Base-by-base conservation (phyloP, 2,329 filamentous ascomycete genomes). In the Monilinia vaccinii-corymbosi region DNA sequence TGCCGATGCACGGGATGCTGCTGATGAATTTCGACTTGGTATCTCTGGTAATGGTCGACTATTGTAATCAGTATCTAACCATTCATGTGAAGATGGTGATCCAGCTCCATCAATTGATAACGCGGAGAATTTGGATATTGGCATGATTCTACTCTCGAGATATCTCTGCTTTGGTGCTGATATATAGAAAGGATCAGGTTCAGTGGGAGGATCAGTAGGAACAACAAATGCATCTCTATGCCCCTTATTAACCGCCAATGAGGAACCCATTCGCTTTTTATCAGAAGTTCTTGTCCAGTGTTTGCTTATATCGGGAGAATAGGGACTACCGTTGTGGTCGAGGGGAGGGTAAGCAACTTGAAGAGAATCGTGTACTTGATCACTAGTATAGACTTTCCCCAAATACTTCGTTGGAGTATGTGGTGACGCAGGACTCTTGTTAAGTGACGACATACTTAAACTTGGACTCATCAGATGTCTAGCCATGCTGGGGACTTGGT, bases 371-470 rank as follows among this genome's bases (percentile, higher is more conserved):
- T 60, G 49, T 21, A 60, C 32, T n/a, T 60, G 49, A 55, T 60
- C 57, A 25, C 57, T 60, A 18, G 57, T 60, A 48, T 60, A 60
- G 14, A 60, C 13, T 40, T 60, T 55, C 11, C 57, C 57, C 9
- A 60, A 28, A n/a, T 60, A 55, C 10, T 60, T 60, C 3, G 34
- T 60, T 23, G 57, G 49, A 16, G 57, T 60, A 21, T 55, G 45
- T 28, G 31, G 34, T 13, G 13, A 36, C 48, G 49, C 13, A 34
- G 31, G 7, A 32, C 18, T 58, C 25, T 16, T 62, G 10, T 36
- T 18, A 9, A 34, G 42, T 60, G 32, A n/a, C 14, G 23, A 42
- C 25, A 55, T 40, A 38, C 32, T 55, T 9, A 25, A 25, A 13
- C 21, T 38, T 14, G 34, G 34, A 3, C 32, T 18, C 40, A 55